A percentile compares a stretch with the other conserved stretches of the same genome.
Conservation (phyloP, 768 basidiomycete genomes). For the Leucosporidium scottii region DNA sequence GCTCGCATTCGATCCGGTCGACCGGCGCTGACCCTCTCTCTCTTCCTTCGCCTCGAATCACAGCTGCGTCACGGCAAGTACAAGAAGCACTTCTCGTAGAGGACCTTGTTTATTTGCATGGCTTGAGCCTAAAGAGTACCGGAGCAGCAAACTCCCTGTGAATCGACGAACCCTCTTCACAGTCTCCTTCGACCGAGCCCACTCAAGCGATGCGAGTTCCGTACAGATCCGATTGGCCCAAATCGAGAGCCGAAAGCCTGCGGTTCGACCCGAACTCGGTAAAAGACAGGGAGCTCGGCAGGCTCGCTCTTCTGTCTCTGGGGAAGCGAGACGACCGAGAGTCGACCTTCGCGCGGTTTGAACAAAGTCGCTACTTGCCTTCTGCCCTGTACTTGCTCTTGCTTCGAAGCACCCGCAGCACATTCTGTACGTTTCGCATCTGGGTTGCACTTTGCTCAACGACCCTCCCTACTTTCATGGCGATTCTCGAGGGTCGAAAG, state of each 20-base stretch:
- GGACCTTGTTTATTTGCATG: neutral
- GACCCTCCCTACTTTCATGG: no score
- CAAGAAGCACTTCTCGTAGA: constrained; percentile 28
- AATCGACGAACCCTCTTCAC: neutral
- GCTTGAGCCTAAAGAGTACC: neutral
- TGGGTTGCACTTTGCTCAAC: no score
- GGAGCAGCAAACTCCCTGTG: neutral
- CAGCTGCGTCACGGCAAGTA: constrained; percentile 10
- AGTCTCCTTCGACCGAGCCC: neutral
- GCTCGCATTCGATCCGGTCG: neutral
- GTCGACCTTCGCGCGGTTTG: no score
- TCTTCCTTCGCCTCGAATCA: neutral
- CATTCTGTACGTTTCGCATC: no score
- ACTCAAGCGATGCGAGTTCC: neutral
- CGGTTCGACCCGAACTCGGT: neutral
- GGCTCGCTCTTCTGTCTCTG: neutral
- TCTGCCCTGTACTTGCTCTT: no score
- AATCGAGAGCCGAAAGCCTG: neutral
- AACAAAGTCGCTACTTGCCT: no score
- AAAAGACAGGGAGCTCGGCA: no score
- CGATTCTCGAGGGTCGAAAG: no score
- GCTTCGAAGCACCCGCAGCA: no score
- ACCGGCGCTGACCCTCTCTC: neutral
- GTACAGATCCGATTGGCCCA: neutral
- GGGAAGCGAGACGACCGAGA: no score